Percentiles rank a stretch among this genome's conserved stretches.
These are phyloP conservation scores for Rhizopus arrhizus DNA, from an alignment of 371 early-diverging fungal genomes.

Conservation along the genomic window DNA sequence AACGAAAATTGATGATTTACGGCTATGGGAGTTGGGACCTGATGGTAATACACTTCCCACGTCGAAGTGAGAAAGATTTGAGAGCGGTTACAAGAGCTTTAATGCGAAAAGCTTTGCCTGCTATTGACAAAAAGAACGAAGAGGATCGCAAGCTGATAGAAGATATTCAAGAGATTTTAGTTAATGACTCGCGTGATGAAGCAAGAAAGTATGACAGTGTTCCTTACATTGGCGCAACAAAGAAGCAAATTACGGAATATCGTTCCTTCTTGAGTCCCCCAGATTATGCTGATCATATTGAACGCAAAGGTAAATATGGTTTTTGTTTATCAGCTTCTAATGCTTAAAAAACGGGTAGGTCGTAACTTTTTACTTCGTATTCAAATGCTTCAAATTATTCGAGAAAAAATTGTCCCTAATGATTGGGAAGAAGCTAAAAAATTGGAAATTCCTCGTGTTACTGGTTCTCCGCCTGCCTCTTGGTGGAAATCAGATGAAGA, in stretches of 20 bases:
- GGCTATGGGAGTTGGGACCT: constrained; percentile 81
- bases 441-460: constrained; percentile 57
- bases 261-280: constrained; percentile 66
- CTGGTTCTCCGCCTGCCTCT: constrained; percentile 56
- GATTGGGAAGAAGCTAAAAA: constrained; percentile 53
- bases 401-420: constrained; percentile 62
- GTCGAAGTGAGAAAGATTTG: constrained; percentile 62
- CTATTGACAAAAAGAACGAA: constrained; percentile 40
- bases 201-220: constrained; percentile 41
- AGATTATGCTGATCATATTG: constrained; percentile 76
- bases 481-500: constrained; percentile 90
- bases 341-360: neutral
- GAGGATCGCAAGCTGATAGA: constrained; percentile 50
- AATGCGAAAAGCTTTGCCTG: constrained; percentile 41
- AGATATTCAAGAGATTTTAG: constrained; percentile 46
- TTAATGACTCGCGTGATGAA: constrained; percentile 42
- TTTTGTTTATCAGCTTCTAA: too few relatives aligned
- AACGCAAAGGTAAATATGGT: constrained; percentile 51
- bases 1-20: constrained; percentile 82
- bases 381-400: constrained; percentile 74
- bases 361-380: constrained; percentile 77
- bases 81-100: constrained; percentile 55
- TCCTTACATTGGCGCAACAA: constrained; percentile 65
- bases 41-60: constrained; percentile 60
- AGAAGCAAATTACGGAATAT: constrained; percentile 65